Evolutionary conservation across 306 rosid species (phyloP).

Genomic region (Trifolium fragiferum): DNA sequence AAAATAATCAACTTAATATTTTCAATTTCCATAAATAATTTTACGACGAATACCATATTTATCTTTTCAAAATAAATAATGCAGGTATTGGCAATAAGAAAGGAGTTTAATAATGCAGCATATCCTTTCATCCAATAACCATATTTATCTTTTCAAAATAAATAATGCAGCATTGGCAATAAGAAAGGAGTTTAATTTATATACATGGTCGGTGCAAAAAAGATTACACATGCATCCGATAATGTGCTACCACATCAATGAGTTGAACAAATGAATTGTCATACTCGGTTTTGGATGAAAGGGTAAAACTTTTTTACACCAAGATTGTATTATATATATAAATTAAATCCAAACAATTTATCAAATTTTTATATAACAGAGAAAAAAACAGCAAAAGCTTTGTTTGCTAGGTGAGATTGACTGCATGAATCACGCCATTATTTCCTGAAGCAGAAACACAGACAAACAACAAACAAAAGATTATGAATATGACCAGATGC

Average conservation of each 20-base stretch:
- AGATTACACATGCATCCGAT: neutral
- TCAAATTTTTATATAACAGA: neutral
- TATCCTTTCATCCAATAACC: too few species aligned
- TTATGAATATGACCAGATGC: neutral
- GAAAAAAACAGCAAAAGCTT: conserved; percentile 16
- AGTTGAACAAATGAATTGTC: neutral
- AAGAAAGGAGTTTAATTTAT: neutral
- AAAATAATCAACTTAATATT: neutral
- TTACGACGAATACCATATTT: conserved; percentile 6
- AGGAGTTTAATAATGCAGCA: too few species aligned
- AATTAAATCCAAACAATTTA: neutral
- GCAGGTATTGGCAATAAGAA: neutral
- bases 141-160: neutral
- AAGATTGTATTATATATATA: neutral
- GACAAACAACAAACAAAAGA: conserved; percentile 17
- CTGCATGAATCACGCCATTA: conserved; percentile 25
- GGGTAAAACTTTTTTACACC: neutral
- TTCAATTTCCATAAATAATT: conserved; percentile 9
- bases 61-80: neutral
- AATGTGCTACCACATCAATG: neutral
- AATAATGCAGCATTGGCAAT: neutral
- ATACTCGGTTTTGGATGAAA: neutral
- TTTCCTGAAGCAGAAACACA: conserved; percentile 24
- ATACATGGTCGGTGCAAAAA: neutral
- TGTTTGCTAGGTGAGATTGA: conserved; percentile 4